Conservation (phyloP, 805 yeast species). For the Ogataea kodamae region DNA sequence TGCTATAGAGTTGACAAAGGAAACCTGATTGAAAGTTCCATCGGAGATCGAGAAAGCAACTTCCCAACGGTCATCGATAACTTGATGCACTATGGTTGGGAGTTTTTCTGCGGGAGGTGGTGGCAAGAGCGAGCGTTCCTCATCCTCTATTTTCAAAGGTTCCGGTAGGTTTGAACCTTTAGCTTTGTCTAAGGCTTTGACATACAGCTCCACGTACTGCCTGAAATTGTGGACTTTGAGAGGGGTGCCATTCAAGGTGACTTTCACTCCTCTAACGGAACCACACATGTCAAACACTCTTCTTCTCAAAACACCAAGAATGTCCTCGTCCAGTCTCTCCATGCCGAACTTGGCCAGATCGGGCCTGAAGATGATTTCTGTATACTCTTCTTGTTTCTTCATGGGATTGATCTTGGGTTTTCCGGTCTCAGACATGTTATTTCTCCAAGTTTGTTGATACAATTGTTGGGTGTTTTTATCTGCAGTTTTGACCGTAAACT, state of each 20-base stretch:
- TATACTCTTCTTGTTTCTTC: constrained; percentile 67
- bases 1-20: constrained; percentile 96
- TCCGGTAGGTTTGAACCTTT: constrained; percentile 32
- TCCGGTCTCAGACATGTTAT: constrained; percentile 77
- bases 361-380: constrained; percentile 84
- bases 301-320: constrained; percentile 78
- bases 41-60: constrained; percentile 92
- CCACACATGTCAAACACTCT: constrained; percentile 97
- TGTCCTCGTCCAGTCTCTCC: constrained; percentile 80
- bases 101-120: constrained; percentile 36
- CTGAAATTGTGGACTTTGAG: constrained; percentile 74
- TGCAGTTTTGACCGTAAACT: constrained; percentile 84
- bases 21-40: constrained; percentile 86
- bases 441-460: constrained; percentile 81
- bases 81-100: constrained; percentile 69
- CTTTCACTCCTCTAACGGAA: constrained; percentile 78
- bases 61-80: constrained; percentile 89
- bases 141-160: constrained; percentile 14
- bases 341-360: constrained; percentile 82
- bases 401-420: constrained; percentile 67
- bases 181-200: constrained; percentile 64
- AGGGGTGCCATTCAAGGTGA: constrained; percentile 70
- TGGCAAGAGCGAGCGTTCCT: constrained; percentile 9
- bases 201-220: constrained; percentile 83
- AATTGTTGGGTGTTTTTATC: constrained; percentile 59